Conservation (phyloP, 495 filamentous ascomycete genomes). For the Penicillium cataractarum region DNA sequence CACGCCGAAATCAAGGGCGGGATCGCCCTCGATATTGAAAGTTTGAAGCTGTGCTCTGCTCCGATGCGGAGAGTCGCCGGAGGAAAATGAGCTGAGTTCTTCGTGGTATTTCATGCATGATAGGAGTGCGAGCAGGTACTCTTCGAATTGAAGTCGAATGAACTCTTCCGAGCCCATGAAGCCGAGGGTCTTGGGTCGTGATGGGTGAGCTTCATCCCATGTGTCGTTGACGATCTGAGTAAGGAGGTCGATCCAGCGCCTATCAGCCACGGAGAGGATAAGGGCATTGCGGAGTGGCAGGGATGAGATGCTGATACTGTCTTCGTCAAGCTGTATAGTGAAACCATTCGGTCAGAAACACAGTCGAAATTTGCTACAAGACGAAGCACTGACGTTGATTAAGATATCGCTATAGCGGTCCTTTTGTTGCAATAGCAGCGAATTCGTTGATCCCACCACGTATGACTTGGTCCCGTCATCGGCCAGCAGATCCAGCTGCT, state of each 20-base stretch:
- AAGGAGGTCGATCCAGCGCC: conserved; percentile 95
- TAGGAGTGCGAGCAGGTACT: conserved; percentile 89
- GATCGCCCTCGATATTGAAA: conserved; percentile 74
- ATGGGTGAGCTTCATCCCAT: conserved; percentile 91
- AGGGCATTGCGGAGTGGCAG: conserved; percentile 76
- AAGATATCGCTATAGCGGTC: conserved; percentile 98
- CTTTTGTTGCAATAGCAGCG: conserved; percentile 86
- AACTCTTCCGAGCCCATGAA: conserved; percentile 98
- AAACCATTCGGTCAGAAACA: background rate
- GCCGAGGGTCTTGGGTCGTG: conserved; percentile 87
- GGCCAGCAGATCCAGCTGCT: conserved; percentile 92
- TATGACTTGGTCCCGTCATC: conserved; percentile 96
- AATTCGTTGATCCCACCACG: conserved; percentile 96
- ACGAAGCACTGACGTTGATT: conserved; percentile 66
- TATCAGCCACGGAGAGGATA: conserved; percentile 80
- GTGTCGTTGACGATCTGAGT: conserved; percentile 92
- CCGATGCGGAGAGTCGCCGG: conserved; percentile 34
- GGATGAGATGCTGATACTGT: conserved; percentile 80
- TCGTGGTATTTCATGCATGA: conserved; percentile 88
- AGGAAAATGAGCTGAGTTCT: conserved; percentile 55
- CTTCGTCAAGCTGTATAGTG: conserved; percentile 72
- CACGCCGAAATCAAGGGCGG: conserved; percentile 74
- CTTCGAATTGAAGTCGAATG: conserved; percentile 96
- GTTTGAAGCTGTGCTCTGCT: conserved; percentile 41
- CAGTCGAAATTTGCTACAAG: background rate